These are phyloP conservation scores for Lolium multiflorum DNA, from an alignment of 176 grass and related monocot genomes.

Conservation along the genomic window DNA sequence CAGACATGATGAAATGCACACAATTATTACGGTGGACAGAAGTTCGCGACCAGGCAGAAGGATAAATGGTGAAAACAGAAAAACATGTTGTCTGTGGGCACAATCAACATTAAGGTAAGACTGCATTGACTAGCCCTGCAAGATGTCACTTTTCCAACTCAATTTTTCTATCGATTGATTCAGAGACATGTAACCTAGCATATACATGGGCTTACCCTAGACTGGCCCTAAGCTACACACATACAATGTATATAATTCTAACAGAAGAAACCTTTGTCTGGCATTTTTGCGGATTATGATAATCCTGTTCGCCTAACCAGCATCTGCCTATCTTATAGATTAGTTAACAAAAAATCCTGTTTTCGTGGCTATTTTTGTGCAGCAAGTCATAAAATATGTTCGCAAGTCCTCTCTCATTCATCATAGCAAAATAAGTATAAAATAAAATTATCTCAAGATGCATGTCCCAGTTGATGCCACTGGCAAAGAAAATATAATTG, in stretches of 20 bases:
- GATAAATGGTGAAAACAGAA: too few relatives aligned
- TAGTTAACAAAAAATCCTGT: not conserved
- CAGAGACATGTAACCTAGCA: too few relatives aligned
- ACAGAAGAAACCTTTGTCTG: not conserved
- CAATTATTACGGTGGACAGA: not conserved
- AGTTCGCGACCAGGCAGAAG: not conserved
- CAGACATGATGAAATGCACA: not conserved
- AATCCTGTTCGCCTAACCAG: not conserved
- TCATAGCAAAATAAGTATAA: not conserved
- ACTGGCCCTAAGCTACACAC: too few relatives aligned
- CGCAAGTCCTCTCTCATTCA: not conserved
- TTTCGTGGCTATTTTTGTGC: not conserved
- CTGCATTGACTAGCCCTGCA: slow-evolving; percentile 9
- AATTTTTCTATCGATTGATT: too few relatives aligned
- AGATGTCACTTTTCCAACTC: not conserved
- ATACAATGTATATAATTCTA: too few relatives aligned
- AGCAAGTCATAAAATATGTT: not conserved
- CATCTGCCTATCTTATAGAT: not conserved
- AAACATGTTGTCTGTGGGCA: too few relatives aligned
- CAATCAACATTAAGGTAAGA: too few relatives aligned
- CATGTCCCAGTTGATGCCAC: not conserved
- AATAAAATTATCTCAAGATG: slow-evolving; percentile 7
- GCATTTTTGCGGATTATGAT: not conserved
- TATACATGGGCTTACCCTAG: too few relatives aligned
- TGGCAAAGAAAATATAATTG: not conserved